phyloP scores from a whole-genome alignment of 2,329 filamentous ascomycete genomes.

The Ilyonectria sp. region DNA sequence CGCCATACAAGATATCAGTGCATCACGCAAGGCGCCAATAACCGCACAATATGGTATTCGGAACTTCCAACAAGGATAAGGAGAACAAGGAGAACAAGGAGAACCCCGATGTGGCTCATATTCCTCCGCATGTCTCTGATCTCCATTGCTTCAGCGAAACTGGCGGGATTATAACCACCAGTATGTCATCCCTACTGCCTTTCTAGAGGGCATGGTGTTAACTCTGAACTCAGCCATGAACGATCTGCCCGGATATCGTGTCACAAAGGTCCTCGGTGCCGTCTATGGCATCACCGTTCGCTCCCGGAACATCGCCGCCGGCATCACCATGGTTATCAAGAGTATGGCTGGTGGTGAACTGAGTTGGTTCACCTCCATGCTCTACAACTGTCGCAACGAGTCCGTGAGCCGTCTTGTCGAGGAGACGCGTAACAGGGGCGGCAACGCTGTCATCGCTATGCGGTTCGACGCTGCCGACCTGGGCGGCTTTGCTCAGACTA shows the following conservation, averaged over 20 bases:
- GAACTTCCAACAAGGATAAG: slow-evolving; percentile 44
- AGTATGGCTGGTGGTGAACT: slow-evolving; percentile 73
- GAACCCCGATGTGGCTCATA: slow-evolving; percentile 51
- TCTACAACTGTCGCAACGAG: slow-evolving; percentile 72
- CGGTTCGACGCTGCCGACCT: slow-evolving; percentile 71
- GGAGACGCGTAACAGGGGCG: slow-evolving; percentile 70
- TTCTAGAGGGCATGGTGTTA: not conserved
- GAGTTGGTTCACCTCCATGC: slow-evolving; percentile 70
- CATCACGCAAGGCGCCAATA: slow-evolving; percentile 6
- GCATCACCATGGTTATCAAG: slow-evolving; percentile 70
- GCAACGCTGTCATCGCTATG: slow-evolving; percentile 73
- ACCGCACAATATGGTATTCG: slow-evolving; percentile 46
- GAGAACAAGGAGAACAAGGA: slow-evolving; percentile 41
- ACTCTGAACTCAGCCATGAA: slow-evolving; percentile 65
- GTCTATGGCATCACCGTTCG: slow-evolving; percentile 72
- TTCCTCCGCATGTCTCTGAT: slow-evolving; percentile 61
- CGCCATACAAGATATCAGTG: not conserved
- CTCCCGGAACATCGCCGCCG: slow-evolving; percentile 71
- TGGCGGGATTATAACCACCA: slow-evolving; percentile 72
- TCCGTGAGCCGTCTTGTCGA: slow-evolving; percentile 69
- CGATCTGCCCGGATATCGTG: slow-evolving; percentile 73
- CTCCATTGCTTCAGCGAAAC: slow-evolving; percentile 71
- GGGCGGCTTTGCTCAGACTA: slow-evolving; percentile 70
- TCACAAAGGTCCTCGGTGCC: slow-evolving; percentile 70
- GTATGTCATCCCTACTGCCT: slow-evolving; percentile 38